These are phyloP conservation scores for Pulveroboletus ravenelii DNA, from an alignment of 768 basidiomycete genomes.

Conservation along the genomic window DNA sequence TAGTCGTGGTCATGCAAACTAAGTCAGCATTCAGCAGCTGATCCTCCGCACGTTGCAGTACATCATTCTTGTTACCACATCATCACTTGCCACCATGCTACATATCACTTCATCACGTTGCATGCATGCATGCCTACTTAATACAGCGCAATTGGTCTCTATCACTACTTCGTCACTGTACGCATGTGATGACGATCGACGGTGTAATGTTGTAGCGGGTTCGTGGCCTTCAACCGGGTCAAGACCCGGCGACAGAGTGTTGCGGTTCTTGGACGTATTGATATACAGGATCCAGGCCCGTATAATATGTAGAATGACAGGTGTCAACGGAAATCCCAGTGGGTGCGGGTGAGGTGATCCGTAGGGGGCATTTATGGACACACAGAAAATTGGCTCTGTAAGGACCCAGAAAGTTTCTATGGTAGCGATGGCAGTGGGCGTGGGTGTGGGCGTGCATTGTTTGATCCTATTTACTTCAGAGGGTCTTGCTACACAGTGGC, in stretches of 20 bases:
- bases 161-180: constrained; percentile 9
- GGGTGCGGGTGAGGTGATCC: constrained; percentile 2
- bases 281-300: not conserved
- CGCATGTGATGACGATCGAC: constrained; percentile 15
- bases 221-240: not conserved
- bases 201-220: constrained; percentile 1
- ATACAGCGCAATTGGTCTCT: constrained; percentile 12
- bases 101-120: constrained; percentile 19
- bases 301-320: not conserved
- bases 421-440: no score
- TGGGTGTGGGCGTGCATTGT: constrained; percentile 12
- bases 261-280: constrained; percentile 6
- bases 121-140: constrained; percentile 21
- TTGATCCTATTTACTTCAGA: constrained; percentile 25
- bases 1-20: constrained; percentile 34
- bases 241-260: not conserved
- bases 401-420: no score
- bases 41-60: constrained; percentile 17
- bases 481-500: constrained; percentile 24
- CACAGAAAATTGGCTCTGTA: not conserved
- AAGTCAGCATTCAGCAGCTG: constrained; percentile 6
- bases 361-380: not conserved
- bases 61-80: constrained; percentile 19
- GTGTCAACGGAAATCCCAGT: constrained; percentile 11
- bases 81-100: constrained; percentile 14